Conservation (phyloP, 1,139 yeast genomes). For the Diutina scorzettiae region DNA sequence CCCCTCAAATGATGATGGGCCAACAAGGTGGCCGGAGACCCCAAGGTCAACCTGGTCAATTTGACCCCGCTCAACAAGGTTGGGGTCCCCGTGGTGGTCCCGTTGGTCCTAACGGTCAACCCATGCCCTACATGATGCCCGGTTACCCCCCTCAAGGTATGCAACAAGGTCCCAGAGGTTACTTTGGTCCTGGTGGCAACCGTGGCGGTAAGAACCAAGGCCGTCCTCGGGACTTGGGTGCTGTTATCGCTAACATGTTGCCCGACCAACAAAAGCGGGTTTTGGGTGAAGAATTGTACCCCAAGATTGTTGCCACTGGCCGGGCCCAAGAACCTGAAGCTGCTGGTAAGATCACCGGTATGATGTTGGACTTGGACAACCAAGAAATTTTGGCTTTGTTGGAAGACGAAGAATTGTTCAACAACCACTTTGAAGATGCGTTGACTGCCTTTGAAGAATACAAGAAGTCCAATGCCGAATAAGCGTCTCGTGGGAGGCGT, state of each 20-base stretch:
- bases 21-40: slow-evolving; percentile 22
- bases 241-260: slow-evolving; percentile 51
- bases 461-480: slow-evolving; percentile 21
- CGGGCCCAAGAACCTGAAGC: slow-evolving; percentile 82
- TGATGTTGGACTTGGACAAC: slow-evolving; percentile 94
- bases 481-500: neutral
- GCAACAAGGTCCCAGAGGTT: slow-evolving; percentile 24
- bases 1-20: slow-evolving; percentile 83
- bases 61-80: slow-evolving; percentile 48
- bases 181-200: slow-evolving; percentile 30
- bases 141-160: slow-evolving; percentile 45
- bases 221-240: slow-evolving; percentile 36
- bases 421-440: slow-evolving; percentile 91
- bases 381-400: slow-evolving; percentile 81
- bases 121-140: slow-evolving; percentile 74
- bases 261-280: slow-evolving; percentile 93
- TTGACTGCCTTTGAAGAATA: slow-evolving; percentile 84
- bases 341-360: slow-evolving; percentile 98
- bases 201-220: slow-evolving; percentile 29
- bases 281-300: slow-evolving; percentile 95
- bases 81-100: slow-evolving; percentile 74
- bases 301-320: slow-evolving; percentile 85
- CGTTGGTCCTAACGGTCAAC: slow-evolving; percentile 72
- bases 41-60: neutral
- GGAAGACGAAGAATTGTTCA: slow-evolving; percentile 83